These are phyloP conservation scores for Ogataea hybrid DNA, from an alignment of 1,139 yeast species.

Conservation along the genomic window DNA sequence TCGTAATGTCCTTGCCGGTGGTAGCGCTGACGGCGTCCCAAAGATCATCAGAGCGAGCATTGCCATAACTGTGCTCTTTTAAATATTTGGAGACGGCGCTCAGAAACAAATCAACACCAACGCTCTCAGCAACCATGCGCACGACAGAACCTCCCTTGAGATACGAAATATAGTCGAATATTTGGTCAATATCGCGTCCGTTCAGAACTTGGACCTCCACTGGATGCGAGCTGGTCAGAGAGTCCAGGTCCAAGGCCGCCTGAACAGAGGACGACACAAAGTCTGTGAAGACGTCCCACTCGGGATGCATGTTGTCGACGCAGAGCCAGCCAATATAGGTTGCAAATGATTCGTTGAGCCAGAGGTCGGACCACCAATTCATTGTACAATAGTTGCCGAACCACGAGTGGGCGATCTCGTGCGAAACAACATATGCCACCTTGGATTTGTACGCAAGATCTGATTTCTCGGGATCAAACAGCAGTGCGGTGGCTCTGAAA, in stretches of 20 bases:
- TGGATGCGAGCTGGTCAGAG: conserved; percentile 55
- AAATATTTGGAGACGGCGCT: conserved; percentile 54
- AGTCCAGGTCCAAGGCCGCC: conserved; percentile 51
- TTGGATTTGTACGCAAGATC: conserved; percentile 46
- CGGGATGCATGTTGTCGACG: conserved; percentile 51
- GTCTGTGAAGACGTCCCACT: conserved; percentile 55
- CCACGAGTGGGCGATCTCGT: conserved; percentile 67
- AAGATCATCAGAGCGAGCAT: conserved; percentile 52
- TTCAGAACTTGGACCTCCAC: conserved; percentile 55
- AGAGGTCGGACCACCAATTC: conserved; percentile 65
- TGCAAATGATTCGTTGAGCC: conserved; percentile 65
- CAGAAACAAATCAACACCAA: conserved; percentile 49
- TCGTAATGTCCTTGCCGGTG: conserved; percentile 43
- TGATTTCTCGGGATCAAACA: conserved; percentile 45
- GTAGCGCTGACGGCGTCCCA: conserved; percentile 51
- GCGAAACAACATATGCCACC: conserved; percentile 59
- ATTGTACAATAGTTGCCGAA: conserved; percentile 62
- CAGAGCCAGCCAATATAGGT: conserved; percentile 57
- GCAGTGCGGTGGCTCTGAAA: conserved; percentile 52
- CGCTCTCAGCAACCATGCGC: conserved; percentile 51
- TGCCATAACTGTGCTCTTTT: conserved; percentile 46
- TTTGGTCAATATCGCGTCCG: conserved; percentile 56
- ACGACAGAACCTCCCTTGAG: conserved; percentile 56
- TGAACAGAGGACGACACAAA: conserved; percentile 53
- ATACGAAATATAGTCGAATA: conserved; percentile 56